Conservation (phyloP, 106 monocot species). For the Apostasia ramifera region DNA sequence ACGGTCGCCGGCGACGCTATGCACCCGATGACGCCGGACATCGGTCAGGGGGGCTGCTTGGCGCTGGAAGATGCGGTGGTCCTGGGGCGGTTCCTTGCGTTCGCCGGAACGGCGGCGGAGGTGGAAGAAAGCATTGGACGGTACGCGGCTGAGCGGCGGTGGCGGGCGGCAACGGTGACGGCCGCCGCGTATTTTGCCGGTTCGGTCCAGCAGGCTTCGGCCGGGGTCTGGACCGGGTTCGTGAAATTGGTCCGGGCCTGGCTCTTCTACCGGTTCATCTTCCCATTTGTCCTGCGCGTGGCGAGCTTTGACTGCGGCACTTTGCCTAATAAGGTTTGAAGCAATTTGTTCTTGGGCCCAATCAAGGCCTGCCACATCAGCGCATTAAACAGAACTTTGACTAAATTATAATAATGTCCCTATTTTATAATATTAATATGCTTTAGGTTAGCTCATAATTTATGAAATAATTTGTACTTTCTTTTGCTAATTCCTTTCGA, state of each 20-base stretch:
- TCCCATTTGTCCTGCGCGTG: constrained; percentile 3
- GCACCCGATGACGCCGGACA: constrained; percentile 45
- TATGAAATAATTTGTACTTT: no score
- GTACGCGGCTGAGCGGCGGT: constrained; percentile 31
- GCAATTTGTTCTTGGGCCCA: no score
- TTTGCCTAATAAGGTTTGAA: constrained; percentile 6
- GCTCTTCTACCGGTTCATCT: constrained; percentile 35
- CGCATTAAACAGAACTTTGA: no score
- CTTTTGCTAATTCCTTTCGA: no score
- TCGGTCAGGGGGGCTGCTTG: constrained; percentile 37
- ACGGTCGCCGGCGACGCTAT: constrained; percentile 44
- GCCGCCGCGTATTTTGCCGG: constrained; percentile 26
- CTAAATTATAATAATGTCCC: no score
- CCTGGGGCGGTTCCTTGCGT: constrained; percentile 22
- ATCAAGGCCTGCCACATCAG: no score
- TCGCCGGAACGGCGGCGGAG: background rate
- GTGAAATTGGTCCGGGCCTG: constrained; percentile 25
- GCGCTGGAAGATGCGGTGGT: constrained; percentile 48
- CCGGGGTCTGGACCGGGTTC: constrained; percentile 13
- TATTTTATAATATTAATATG: no score
- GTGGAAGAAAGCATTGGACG: background rate
- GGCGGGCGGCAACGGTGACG: constrained; percentile 28
- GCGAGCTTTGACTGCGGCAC: constrained; percentile 33
- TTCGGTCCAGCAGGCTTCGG: constrained; percentile 36
- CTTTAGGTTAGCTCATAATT: no score